Base-by-base conservation (phyloP, 1,139 yeast genomes). In the Candida tunisiensis region DNA sequence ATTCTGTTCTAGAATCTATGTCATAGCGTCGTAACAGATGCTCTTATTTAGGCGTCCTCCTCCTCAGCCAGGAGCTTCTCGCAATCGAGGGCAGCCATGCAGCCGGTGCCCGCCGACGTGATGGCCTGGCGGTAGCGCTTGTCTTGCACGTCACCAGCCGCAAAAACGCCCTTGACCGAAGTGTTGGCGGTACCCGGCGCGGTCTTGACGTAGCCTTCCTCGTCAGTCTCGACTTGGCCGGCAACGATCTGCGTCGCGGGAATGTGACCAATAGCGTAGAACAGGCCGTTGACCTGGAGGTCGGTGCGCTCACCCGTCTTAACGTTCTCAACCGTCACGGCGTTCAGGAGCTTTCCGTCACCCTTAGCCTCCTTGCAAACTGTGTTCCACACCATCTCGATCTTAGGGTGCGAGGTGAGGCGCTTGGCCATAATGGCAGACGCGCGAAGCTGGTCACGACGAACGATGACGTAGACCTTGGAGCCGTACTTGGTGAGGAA, bases 61-160 rank as follows among this genome's bases (percentile, higher is more conserved):
- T 17, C 19, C 49, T 79, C 88, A 30, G 85, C 61, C 40, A 85
- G 55, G 53, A 66, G 78, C 55, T 70, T 74, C 61, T 83, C 95
- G 47, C 91, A 82, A 49, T 88, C 98, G 39, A 88, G 67, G 36
- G 93, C 99, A 43, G 99, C 99, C 95, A 85, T 88, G 66, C 98
- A 88, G 37, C 99, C 99, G 39, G 94, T 69, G 49, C 98, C 99
- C 18, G 98, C 98, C 50, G 95, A 83, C 28, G 99, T 88, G 51
- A 88, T 82, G 33, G 99, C 99, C 62, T 88, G 99, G 73, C 98
- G 79, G 58, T 85, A 88, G 51, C 69, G 70, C 57, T 82, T 77
- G 55, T 88, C 99, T 58, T 88, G 98, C 29, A 88, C 98, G 53
- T 88, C 99, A 60, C 99, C 98, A 35, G 98, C 98, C 35, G 99